Evolutionary conservation across 805 yeast species (phyloP), one percentile per base, ranked within the genome.

Genomic region (Cyberlindnera americana): DNA sequence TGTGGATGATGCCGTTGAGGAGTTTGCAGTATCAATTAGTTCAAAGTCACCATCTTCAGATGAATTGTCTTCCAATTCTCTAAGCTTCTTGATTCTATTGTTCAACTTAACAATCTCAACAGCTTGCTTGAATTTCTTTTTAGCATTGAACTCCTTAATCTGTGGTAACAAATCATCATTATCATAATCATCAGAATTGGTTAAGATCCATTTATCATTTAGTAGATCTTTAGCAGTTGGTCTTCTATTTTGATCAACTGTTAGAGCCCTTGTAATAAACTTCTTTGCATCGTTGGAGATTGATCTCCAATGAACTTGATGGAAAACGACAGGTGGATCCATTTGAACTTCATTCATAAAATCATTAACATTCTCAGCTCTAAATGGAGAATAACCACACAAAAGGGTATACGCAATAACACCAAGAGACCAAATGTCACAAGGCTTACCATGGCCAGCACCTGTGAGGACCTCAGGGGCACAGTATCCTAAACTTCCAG

Each of bases 341-440:
- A 75, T 61, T 38, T 72, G 68, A 40, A 87, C 93, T 59, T 91
- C 98, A 31, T 75, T 76, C 33, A 91, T 64, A 57, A 93, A 91
- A 40, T 85, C 95, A 39, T 72, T 75, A 2, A 84, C 87, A 33
- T 77, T 81, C 56, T 90, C 96, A 1, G 96, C 78, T 36, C 90
- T 67, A 62, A 91, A 88, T 4, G 98, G 96, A 6, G 95, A 83
- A 59, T 89, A 88, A 1, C 99, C 99, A 51, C 93, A 88, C 32
- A 91, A 69, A 33, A 90, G 65, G 0, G 97, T 90, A 61, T 88
- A 93, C 0, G 96, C 78, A 32, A 91, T 87, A 8, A 91, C 95
- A 25, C 99, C 99, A 28, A 91, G 59, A 2, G 95, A 84, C 99
- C 99, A 91, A 40, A 91, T 76, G 60, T 91, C 99, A 64, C 96